Evolutionary conservation across 2,329 filamentous ascomycete genomes (phyloP).

Genomic region (Fusarium sp.): DNA sequence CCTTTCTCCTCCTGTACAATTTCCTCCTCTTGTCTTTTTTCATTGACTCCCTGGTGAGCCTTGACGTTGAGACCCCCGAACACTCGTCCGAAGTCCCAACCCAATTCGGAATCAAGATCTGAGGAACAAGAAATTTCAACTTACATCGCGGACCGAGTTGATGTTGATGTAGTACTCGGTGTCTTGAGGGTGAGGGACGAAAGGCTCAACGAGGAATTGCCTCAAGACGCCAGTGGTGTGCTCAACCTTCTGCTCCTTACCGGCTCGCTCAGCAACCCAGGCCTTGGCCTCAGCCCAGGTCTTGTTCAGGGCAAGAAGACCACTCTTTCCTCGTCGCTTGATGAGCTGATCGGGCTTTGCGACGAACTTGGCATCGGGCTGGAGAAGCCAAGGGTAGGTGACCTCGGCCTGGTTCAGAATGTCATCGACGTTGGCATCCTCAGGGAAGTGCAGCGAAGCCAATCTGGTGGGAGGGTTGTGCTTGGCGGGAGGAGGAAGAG

Average conservation of each 20-base stretch:
- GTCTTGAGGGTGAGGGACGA: slow-evolving; percentile 92
- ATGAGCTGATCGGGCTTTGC: slow-evolving; percentile 99
- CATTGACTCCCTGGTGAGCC: neutral
- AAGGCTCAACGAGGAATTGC: slow-evolving; percentile 97
- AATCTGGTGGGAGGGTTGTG: slow-evolving; percentile 94
- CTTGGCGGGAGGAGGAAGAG: slow-evolving; percentile 80
- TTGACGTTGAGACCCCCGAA: neutral
- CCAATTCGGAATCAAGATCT: slow-evolving; percentile 26
- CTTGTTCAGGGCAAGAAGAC: slow-evolving; percentile 95
- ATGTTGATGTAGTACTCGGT: slow-evolving; percentile 99
- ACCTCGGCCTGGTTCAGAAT: slow-evolving; percentile 95
- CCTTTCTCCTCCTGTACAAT: slow-evolving; percentile 14
- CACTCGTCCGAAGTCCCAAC: neutral
- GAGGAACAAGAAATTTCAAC: slow-evolving; percentile 52
- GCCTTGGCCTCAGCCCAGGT: slow-evolving; percentile 91
- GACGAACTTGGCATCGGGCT: slow-evolving; percentile 86
- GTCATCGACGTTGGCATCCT: slow-evolving; percentile 80
- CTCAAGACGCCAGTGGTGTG: slow-evolving; percentile 85
- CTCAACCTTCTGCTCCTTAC: slow-evolving; percentile 93
- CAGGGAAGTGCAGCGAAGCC: slow-evolving; percentile 90
- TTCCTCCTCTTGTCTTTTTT: slow-evolving; percentile 11
- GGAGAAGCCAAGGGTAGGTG: slow-evolving; percentile 95
- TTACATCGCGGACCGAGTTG: slow-evolving; percentile 98
- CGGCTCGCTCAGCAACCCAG: slow-evolving; percentile 91
- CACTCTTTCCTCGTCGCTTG: slow-evolving; percentile 99